Evolutionary conservation across 805 yeast species (phyloP), one percentile per base, ranked within the genome.

Genomic region (Candida methanosorbosa): DNA sequence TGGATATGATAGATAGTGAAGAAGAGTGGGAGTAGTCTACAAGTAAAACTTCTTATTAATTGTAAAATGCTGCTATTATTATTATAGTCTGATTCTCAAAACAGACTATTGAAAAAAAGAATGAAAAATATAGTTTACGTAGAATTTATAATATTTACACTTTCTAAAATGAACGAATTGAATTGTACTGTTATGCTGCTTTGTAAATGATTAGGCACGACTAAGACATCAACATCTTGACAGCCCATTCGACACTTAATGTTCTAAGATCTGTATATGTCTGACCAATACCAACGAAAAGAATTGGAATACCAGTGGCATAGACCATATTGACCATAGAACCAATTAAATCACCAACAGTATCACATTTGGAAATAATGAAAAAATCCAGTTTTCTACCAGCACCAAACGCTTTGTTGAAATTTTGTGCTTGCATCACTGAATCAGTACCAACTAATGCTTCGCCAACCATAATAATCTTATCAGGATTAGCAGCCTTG

Each of bases 361-460:
- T 92, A 55, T 90, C 98, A 49, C 96, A 92, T 56, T 90, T 90
- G 32, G 95, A 82, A 26, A 90, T 81, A 39, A 90, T 80, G 61
- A 90, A 92, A 54, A 88, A 92, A 57, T 92, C 97, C 29, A 90
- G 63, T 27, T 73, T 69, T 36, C 97, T 66, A 26, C 69, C 72
- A 37, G 79, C 78, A 16, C 97, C 97, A 60, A 92, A 90, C 0
- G 97, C 96, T 46, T 78, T 75, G 54, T 90, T 88, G 64, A 90
- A 90, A 54, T 92, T 88, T 34, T 75, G 75, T 0, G 97, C 97
- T 57, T 90, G 98, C 57, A 82, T 82, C 3, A 92, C 97, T 1
- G 97, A 85, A 54, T 90, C 98, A 0, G 97, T 88, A 14, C 98
- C 98, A 2, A 90, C 97, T 26, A 90, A 65, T 0, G 98, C 98